Evolutionary conservation across 1,139 yeast species (phyloP).

Genomic region (Debaryomycetaceae sp.): DNA sequence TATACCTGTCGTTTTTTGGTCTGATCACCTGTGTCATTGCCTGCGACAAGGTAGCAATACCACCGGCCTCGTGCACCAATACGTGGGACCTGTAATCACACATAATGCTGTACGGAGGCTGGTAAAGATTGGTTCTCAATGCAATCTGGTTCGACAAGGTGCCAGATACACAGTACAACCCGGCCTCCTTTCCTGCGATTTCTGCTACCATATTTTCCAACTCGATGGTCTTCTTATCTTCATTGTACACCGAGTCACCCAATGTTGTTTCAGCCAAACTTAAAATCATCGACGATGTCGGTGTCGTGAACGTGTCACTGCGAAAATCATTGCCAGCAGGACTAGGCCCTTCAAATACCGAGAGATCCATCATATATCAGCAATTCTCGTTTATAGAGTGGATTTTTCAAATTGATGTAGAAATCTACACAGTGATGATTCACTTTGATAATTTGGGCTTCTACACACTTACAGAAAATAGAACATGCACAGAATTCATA

Average conservation of each 20-base stretch:
- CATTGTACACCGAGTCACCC: slow-evolving; percentile 46
- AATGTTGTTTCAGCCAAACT: slow-evolving; percentile 24
- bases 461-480: no score
- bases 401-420: background rate
- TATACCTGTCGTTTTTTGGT: slow-evolving; percentile 35
- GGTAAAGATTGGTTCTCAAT: slow-evolving; percentile 35
- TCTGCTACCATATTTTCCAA: slow-evolving; percentile 34
- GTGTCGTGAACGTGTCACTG: slow-evolving; percentile 47
- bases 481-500: no score
- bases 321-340: slow-evolving; percentile 41
- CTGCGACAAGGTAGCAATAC: slow-evolving; percentile 43
- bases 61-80: slow-evolving; percentile 43
- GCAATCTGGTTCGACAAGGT: slow-evolving; percentile 47
- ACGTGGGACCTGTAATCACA: slow-evolving; percentile 43
- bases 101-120: slow-evolving; percentile 44
- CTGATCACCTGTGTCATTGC: slow-evolving; percentile 42
- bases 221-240: slow-evolving; percentile 32
- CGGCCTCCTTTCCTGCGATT: slow-evolving; percentile 40
- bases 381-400: background rate
- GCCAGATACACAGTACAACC: slow-evolving; percentile 43
- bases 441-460: no score
- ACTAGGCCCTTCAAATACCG: slow-evolving; percentile 16
- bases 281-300: slow-evolving; percentile 37
- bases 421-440: no score
- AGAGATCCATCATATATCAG: slow-evolving; percentile 13